A percentile compares a stretch with the other conserved stretches of the same genome.
These are phyloP conservation scores for Kuraishia cidri DNA, from an alignment of 805 yeast species.

Conservation along the genomic window DNA sequence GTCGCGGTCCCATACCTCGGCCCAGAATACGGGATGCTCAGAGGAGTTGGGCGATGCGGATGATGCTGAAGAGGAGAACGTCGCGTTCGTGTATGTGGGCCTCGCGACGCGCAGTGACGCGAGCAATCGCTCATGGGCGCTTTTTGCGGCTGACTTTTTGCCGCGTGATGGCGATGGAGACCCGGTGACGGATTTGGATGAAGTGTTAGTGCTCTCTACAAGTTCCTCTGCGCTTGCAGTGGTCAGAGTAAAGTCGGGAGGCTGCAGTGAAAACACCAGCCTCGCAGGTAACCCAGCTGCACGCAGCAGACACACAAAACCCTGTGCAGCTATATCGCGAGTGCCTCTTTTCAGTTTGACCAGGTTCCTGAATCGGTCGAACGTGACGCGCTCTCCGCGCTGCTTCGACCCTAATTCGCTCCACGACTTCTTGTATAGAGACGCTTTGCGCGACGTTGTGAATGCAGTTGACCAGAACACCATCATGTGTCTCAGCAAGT, in stretches of 20 bases:
- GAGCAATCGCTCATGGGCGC: constrained; percentile 17
- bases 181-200: no score
- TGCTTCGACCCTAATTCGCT: constrained; percentile 25
- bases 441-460: constrained; percentile 28
- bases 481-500: constrained; percentile 65
- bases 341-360: constrained; percentile 52
- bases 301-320: constrained; percentile 71
- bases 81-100: constrained; percentile 8
- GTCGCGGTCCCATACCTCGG: constrained; percentile 83
- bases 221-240: constrained; percentile 8
- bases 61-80: constrained; percentile 4
- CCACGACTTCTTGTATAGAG: constrained; percentile 37
- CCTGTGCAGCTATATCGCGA: constrained; percentile 77
- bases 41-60: no score
- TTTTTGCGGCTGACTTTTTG: constrained; percentile 2
- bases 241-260: constrained; percentile 68
- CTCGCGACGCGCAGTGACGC: constrained; percentile 16
- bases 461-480: constrained; percentile 50
- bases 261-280: constrained; percentile 76
- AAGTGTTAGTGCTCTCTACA: no score
- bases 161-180: background rate
- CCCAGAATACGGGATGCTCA: constrained; percentile 77
- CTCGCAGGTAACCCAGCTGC: constrained; percentile 66
- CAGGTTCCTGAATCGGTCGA: constrained; percentile 31
- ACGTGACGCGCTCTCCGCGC: constrained; percentile 19